A percentile compares a stretch with the other conserved stretches of the same genome.
Conservation (phyloP, 1,284 basidiomycete genomes). For the Tilletia indica region DNA sequence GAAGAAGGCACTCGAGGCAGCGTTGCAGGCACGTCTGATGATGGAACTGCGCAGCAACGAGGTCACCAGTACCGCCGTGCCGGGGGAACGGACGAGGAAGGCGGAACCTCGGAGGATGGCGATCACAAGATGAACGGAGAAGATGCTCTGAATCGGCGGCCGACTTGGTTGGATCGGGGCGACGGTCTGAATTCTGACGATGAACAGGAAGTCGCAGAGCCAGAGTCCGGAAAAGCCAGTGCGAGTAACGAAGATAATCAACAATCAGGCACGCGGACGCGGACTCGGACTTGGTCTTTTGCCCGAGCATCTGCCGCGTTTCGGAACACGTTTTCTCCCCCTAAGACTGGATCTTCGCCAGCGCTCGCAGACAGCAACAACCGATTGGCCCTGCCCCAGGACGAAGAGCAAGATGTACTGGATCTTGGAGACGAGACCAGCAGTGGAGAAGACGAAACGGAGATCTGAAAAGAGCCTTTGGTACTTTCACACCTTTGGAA, state of each 20-base stretch:
- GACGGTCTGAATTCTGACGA: background rate
- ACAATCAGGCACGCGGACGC: background rate
- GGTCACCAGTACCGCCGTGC: background rate
- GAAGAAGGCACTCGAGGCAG: background rate
- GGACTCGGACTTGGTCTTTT: conserved; percentile 11
- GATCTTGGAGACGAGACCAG: conserved; percentile 14
- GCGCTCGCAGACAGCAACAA: background rate
- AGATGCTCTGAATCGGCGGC: background rate
- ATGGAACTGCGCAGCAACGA: too few species aligned
- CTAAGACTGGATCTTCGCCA: background rate
- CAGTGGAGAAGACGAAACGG: conserved; percentile 16
- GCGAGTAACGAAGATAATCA: background rate
- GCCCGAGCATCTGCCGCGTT: conserved; percentile 11
- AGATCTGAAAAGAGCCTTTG: background rate
- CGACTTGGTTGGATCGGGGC: conserved; percentile 2
- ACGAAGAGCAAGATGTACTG: background rate
- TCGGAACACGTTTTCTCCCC: conserved; percentile 11
- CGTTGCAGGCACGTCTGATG: background rate
- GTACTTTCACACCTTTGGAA: too few species aligned
- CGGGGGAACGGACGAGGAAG: conserved; percentile 3
- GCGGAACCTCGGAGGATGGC: conserved; percentile 2
- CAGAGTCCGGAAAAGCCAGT: background rate
- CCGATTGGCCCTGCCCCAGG: background rate
- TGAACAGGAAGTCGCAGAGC: background rate
- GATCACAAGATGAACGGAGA: conserved; percentile 1